These are phyloP conservation scores for Castanopsis chinensis DNA, from an alignment of 306 rosid genomes.

Conservation along the genomic window DNA sequence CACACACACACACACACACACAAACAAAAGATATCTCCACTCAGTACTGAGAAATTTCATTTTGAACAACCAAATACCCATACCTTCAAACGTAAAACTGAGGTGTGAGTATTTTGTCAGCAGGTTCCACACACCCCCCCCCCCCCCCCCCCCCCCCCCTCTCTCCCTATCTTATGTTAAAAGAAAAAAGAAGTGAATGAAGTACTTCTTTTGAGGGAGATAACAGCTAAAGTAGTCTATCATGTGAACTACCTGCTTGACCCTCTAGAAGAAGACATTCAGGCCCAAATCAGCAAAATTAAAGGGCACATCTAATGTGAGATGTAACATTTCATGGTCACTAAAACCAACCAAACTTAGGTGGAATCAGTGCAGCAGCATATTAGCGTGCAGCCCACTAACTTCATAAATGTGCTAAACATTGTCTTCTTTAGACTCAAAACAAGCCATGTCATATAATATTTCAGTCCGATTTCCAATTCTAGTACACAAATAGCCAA, in stretches of 20 bases:
- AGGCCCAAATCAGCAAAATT: neutral
- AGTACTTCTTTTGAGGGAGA: neutral
- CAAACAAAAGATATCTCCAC: neutral
- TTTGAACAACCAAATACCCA: neutral
- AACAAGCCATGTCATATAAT: slow-evolving; percentile 7
- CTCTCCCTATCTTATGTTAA: neutral
- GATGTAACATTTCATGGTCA: neutral
- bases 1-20: no score
- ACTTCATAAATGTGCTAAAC: neutral
- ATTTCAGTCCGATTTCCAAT: slow-evolving; percentile 3
- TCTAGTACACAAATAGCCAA: neutral
- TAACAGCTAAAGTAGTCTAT: neutral
- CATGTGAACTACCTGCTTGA: neutral
- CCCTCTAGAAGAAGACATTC: neutral
- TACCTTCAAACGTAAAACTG: neutral
- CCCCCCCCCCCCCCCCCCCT: no score
- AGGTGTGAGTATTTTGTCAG: neutral
- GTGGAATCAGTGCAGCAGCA: neutral
- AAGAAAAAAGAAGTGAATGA: neutral
- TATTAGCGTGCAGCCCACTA: neutral
- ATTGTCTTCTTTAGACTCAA: neutral
- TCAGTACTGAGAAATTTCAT: neutral
- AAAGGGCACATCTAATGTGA: neutral
- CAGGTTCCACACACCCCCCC: neutral
- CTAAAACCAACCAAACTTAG: neutral